phyloP scores from a whole-genome alignment of 2,329 filamentous ascomycete genomes.

The Cordyceps farinosa region DNA sequence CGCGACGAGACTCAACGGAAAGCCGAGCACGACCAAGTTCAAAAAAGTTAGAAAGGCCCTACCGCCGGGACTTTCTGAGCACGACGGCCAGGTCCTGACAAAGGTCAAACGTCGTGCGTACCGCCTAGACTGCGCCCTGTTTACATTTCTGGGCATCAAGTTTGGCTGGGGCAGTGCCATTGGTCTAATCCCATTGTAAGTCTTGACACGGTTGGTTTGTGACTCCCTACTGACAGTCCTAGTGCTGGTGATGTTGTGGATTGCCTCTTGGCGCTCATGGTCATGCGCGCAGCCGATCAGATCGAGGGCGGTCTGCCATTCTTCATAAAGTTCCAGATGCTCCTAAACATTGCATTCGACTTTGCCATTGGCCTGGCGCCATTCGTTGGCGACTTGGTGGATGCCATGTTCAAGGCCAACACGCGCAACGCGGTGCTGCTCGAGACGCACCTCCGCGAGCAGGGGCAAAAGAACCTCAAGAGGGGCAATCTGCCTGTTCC shows the following conservation, averaged over 20 bases:
- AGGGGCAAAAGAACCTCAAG: constrained; percentile 57
- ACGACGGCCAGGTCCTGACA: constrained; percentile 79
- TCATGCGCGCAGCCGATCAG: constrained; percentile 68
- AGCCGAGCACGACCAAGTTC: constrained; percentile 59
- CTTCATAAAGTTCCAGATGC: constrained; percentile 64
- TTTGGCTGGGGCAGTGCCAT: constrained; percentile 91
- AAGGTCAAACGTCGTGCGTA: constrained; percentile 84
- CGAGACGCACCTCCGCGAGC: constrained; percentile 64
- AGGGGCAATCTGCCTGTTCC: constrained; percentile 45
- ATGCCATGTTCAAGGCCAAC: constrained; percentile 71
- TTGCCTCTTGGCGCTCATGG: constrained; percentile 67
- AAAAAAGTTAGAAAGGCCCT: constrained; percentile 84
- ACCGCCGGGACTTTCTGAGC: constrained; percentile 74
- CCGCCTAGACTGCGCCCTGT: constrained; percentile 77
- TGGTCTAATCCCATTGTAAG: constrained; percentile 76
- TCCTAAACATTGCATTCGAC: constrained; percentile 73
- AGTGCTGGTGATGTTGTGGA: constrained; percentile 76
- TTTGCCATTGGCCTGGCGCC: constrained; percentile 72
- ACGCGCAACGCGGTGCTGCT: constrained; percentile 70
- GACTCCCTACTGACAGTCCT: constrained; percentile 22
- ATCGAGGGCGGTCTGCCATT: constrained; percentile 73
- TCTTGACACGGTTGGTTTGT: constrained; percentile 22
- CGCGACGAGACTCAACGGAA: constrained; percentile 65
- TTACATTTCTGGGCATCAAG: constrained; percentile 73
- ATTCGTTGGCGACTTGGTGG: constrained; percentile 70